Conservation (phyloP, 2,329 filamentous ascomycete species). For the Pestalotiopsis sp. region DNA sequence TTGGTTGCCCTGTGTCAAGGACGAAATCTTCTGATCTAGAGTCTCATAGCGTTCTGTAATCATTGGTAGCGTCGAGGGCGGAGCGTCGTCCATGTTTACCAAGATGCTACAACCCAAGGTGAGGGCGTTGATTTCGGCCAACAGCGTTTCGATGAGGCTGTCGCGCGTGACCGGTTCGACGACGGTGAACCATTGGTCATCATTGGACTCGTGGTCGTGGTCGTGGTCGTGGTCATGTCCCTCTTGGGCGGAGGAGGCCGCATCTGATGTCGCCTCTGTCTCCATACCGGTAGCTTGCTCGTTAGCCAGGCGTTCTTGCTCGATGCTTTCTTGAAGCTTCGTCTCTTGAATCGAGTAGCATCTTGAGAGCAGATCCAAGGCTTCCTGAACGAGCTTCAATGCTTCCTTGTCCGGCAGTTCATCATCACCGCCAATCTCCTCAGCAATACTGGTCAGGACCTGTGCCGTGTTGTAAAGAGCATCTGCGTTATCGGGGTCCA, state of each 20-base stretch:
- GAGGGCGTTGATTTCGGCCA: conserved; percentile 63
- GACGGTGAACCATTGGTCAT: conserved; percentile 68
- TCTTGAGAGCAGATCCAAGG: conserved; percentile 29
- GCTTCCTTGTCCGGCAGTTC: conserved; percentile 40
- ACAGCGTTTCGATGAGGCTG: conserved; percentile 68
- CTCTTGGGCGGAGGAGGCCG: conserved; percentile 18
- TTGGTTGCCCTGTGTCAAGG: conserved; percentile 18
- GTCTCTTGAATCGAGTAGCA: conserved; percentile 57
- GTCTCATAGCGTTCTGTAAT: conserved; percentile 58
- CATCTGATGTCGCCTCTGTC: conserved; percentile 12
- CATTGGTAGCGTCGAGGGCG: conserved; percentile 49
- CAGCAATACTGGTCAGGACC: conserved; percentile 67
- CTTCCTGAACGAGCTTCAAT: conserved; percentile 40
- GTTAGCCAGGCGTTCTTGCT: conserved; percentile 35
- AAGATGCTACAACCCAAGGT: conserved; percentile 53
- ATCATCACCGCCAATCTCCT: conserved; percentile 57
- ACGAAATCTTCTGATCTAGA: conserved; percentile 44
- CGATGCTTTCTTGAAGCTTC: conserved; percentile 28
- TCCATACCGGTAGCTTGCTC: conserved; percentile 34
- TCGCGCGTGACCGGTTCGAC: conserved; percentile 66
- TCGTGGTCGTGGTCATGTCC: conserved; percentile 28
- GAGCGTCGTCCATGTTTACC: conserved; percentile 39
- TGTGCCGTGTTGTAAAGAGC: conserved; percentile 74
- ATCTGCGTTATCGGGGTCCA: conserved; percentile 68
- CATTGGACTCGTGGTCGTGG: conserved; percentile 18